Evolutionary conservation across 345 rosid genomes (phyloP), one percentile per base, ranked within the genome.

Genomic region (Tarenaya hassleriana): DNA sequence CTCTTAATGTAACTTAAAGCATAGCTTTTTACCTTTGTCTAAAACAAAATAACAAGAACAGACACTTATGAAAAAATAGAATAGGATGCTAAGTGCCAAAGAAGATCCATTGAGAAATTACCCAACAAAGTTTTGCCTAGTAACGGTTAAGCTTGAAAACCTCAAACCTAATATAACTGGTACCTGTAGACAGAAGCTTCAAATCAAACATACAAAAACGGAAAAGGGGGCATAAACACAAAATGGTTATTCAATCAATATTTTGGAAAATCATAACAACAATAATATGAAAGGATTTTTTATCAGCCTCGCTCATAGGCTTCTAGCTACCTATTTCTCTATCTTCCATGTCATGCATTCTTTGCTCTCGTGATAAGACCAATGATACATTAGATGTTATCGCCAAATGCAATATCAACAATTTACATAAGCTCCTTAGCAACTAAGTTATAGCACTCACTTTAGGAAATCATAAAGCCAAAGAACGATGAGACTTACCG

Each of bases 81-180:
- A 32, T 9, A 43, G 7, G 35, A 17, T 18, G 57, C 16, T 33
- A 57, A 42, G 37, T 62, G 43, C 7, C 21, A 59, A 10, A 49
- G 39, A 52, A 58, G 63, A 58, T 38, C 40, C 48, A 66, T 32
- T 40, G 67, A 64, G 61, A 69, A 52, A 67, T 72, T 84, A 90
- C 97, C 97, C 80, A 65, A 70, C 69, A 35, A 69, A 61, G 68
- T 64, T 77, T 73, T 86, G 95, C 73, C 80, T 84, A 62, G 74
- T 77, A 54, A 84, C 67, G 20, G 82, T 82, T 79, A 90, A 86
- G 81, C 91, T 82, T 61, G 91, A 78, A 71, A 90, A 75, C 75
- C 72, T 76, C 58, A 86, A 67, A 73, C 97, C 95, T 35, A 86
- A 71, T 13, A 71, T 58, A 55, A 74, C 70, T 52, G 63, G 79